phyloP scores from a whole-genome alignment of 495 filamentous ascomycete genomes.

The Aspergillus ellipticus region DNA sequence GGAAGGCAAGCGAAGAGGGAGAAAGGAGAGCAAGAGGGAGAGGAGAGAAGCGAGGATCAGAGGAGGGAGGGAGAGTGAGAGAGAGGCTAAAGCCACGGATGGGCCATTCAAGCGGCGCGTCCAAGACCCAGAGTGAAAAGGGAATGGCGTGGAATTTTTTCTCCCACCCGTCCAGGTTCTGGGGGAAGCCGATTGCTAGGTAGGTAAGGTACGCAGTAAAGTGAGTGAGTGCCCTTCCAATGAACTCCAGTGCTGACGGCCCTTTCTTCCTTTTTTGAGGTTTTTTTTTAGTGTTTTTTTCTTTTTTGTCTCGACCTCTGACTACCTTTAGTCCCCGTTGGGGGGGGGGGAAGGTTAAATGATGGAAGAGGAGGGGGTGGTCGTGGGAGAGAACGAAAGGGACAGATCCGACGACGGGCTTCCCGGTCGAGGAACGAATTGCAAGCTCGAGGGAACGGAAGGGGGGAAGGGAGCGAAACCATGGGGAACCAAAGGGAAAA shows the following conservation, averaged over 20 bases:
- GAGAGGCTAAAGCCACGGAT: constrained; percentile 26
- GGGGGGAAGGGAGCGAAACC: not conserved
- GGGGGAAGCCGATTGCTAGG: constrained; percentile 12
- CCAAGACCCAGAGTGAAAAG: constrained; percentile 29
- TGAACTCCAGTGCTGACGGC: not conserved
- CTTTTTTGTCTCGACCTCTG: not conserved
- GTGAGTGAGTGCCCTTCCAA: not conserved
- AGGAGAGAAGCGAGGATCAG: constrained; percentile 11
- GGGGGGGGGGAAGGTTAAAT: constrained; percentile 1
- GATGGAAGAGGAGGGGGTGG: constrained; percentile 2
- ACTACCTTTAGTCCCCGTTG: not conserved
- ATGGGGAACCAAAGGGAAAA: constrained; percentile 5
- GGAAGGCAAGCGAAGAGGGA: constrained; percentile 11
- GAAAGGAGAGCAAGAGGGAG: constrained; percentile 16
- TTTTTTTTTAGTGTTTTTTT: constrained; percentile 3
- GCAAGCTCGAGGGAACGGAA: constrained; percentile 16
- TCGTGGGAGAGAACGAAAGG: constrained; percentile 9
- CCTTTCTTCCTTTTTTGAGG: not conserved
- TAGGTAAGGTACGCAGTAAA: not conserved
- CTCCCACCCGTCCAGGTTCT: constrained; percentile 22
- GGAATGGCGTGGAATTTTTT: constrained; percentile 32
- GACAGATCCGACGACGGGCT: constrained; percentile 3
- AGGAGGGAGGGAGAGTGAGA: constrained; percentile 17
- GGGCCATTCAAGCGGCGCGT: constrained; percentile 28
- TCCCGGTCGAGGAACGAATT: constrained; percentile 18